Evolutionary conservation across 1,284 basidiomycete genomes (phyloP), one percentile per base, ranked within the genome.

Genomic region (Sporisorium graminicola): DNA sequence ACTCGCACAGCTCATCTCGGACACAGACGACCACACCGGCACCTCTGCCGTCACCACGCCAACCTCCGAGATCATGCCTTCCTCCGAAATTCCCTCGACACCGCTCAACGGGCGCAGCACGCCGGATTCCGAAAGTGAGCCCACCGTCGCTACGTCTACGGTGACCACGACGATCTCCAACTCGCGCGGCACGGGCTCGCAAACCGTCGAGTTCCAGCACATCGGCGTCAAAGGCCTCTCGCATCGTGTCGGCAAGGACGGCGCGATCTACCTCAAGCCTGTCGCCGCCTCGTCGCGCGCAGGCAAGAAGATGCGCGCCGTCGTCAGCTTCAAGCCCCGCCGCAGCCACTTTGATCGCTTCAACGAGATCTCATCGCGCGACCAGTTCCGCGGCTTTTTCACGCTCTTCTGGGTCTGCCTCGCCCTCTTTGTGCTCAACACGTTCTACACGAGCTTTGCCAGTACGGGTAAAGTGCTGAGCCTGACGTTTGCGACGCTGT

Each of bases 401-500:
- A 82, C 74, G 8, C 78, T 85, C 52, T 85, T 85, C 66, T 85
- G 84, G 84, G 80, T 85, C 55, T 76, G 72, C 27, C 54, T 85
- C n/a, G 73, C 74, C 20, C 64, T 84, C 37, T 68, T 78, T 26
- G 82, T 85, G 27, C 74, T 85, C 56, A 80, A 82, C 65, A 80
- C 79, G 8, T 81, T 76, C 20, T 79, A 81, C 58, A 74, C 65
- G 20, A 78, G 78, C 22, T 84, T 78, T 33, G 60, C 68, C 13
- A 50, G 61, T 27, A 91, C 90, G 37, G 94, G 94, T 27, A 90
- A 91, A 49, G 89, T 94, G 0, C 89, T 98, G 43, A 78, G 92
- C 63, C 88, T 94, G 71, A 90, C 88, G 13, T 98, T 99, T 82
- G 94, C 93, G 2, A 89, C 90, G 43, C 91, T 96, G 87, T 93